Base-by-base conservation (phyloP, 2,329 filamentous ascomycete species). In the Fusarium camptoceras region DNA sequence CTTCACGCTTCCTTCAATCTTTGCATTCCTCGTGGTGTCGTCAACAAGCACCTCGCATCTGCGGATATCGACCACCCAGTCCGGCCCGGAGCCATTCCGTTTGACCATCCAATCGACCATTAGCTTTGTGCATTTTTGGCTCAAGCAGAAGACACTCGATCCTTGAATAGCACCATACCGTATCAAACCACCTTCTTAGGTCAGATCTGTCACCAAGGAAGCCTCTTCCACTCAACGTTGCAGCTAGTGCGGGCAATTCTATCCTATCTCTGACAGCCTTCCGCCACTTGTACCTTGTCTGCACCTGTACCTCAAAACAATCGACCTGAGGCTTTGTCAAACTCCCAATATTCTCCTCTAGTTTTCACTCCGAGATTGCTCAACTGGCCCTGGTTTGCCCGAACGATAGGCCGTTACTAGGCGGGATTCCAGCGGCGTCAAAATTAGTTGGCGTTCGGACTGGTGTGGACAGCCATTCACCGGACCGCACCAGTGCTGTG, bases 361-460 rank as follows among this genome's bases (percentile, higher is more conserved):
- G 37, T 47, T 24, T n/a, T 48, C 27, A 46, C 39, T 50, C 22
- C 34, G 44, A 24, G 43, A 46, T 25, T 25, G n/a, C 48, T 39
- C 24, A 34, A 55, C 44, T 42, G 22, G 44, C 25, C 64, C 30
- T 11, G 28, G 15, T 31, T 49, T 25, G 20, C 39, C 44, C 46
- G 63, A 46, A 42, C 27, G 44, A 61, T 44, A 58, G 14, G 68
- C 59, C 42, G 27, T 56, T 48, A 27, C 34, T 28, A 50, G 50
- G 31, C 27, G 43, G 58, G 55, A 39, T 56, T 55, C 34, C 37
- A 54, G 44, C 51, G 44, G 55, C 46, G 42, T 57, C 31, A 28
- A 42, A 48, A 31, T 54, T 60, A 55, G 37, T 27, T 54, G 68
- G 49, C 18, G 55, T 58, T 51, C 18, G 41, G 41, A 60, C 54